phyloP scores from a whole-genome alignment of 495 filamentous ascomycete species.

The Xylaria cubensis region DNA sequence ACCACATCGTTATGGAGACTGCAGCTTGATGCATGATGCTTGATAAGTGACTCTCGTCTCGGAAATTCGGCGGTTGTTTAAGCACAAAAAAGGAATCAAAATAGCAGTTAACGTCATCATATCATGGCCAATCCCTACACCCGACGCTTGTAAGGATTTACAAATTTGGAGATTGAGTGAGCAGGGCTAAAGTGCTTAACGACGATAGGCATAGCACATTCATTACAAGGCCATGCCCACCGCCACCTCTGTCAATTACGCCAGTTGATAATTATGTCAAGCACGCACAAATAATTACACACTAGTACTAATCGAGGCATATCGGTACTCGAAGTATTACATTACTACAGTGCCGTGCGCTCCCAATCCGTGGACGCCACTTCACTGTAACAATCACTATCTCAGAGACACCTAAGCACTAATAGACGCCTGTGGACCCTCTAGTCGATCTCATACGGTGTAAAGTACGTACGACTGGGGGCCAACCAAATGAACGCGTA shows the following conservation, averaged over 20 bases:
- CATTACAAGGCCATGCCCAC: background rate
- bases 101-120: constrained; percentile 13
- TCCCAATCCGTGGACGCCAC: background rate
- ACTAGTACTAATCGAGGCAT: background rate
- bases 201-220: background rate
- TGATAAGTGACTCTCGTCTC: background rate
- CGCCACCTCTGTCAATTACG: too few relatives aligned
- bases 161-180: background rate
- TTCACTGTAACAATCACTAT: background rate
- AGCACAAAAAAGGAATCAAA: background rate
- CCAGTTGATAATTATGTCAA: background rate
- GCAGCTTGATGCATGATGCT: constrained; percentile 8
- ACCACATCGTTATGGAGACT: constrained; percentile 3
- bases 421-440: constrained; percentile 7
- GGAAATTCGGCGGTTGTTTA: constrained; percentile 11
- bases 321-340: background rate
- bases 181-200: background rate
- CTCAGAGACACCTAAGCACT: constrained; percentile 7
- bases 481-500: constrained; percentile 20
- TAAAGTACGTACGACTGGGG: background rate
- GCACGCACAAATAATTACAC: background rate
- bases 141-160: constrained; percentile 2
- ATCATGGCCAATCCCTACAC: constrained; percentile 7
- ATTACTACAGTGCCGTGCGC: background rate
- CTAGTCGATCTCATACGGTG: constrained; percentile 24